A percentile compares a stretch with the other conserved stretches of the same genome.
These are phyloP conservation scores for Wickerhamiella azyma DNA, from an alignment of 805 yeast genomes.

Conservation along the genomic window DNA sequence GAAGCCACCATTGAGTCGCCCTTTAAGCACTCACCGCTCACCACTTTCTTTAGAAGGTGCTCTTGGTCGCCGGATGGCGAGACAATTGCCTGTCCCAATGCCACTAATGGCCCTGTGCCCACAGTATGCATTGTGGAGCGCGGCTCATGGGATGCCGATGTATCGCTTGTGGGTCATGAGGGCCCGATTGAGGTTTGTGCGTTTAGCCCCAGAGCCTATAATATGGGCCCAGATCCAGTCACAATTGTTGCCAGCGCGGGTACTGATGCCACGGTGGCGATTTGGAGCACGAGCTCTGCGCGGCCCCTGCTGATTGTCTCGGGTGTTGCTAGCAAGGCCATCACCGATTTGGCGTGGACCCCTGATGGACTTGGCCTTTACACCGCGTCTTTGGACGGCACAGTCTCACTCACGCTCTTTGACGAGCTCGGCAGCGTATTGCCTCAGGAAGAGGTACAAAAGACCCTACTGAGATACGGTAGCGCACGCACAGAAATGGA, in stretches of 20 bases:
- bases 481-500: conserved; percentile 72
- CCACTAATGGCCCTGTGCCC: conserved; percentile 52
- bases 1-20: conserved; percentile 78
- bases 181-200: conserved; percentile 54
- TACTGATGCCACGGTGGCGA: conserved; percentile 75
- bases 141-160: conserved; percentile 53
- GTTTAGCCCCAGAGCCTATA: conserved; percentile 34
- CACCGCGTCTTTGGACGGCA: conserved; percentile 72
- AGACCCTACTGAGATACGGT: conserved; percentile 70
- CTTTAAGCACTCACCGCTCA: conserved; percentile 75
- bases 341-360: conserved; percentile 84
- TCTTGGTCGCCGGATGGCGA: conserved; percentile 73
- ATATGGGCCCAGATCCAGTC: conserved; percentile 10
- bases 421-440: conserved; percentile 33
- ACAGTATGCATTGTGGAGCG: conserved; percentile 46
- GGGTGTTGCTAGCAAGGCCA: conserved; percentile 60
- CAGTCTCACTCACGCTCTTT: conserved; percentile 54
- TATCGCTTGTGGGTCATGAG: conserved; percentile 53
- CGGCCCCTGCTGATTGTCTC: conserved; percentile 70
- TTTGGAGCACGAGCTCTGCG: conserved; percentile 72
- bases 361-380: conserved; percentile 66
- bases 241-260: conserved; percentile 92
- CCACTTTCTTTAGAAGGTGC: conserved; percentile 67
- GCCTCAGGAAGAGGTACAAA: conserved; percentile 52
- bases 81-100: conserved; percentile 54